Percentiles rank a stretch among this genome's conserved stretches.
phyloP scores from a whole-genome alignment of 2,329 filamentous ascomycete genomes.

The Xylaria sp. region DNA sequence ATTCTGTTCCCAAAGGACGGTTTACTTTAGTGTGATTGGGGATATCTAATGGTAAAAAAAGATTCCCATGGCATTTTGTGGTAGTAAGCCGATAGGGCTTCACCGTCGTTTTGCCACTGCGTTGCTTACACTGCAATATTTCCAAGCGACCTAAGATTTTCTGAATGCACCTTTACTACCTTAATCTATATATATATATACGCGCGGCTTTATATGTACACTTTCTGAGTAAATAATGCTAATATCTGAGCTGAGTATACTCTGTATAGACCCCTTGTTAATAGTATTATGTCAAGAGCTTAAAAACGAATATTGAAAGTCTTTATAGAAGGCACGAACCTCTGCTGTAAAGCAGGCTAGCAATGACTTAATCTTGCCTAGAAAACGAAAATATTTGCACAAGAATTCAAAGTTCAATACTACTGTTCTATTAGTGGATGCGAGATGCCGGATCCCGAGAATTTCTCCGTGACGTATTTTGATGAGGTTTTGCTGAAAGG shows the following conservation, averaged over 20 bases:
- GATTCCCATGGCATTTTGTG: neutral
- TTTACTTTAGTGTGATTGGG: neutral
- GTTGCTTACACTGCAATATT: conserved; percentile 3
- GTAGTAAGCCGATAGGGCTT: conserved; percentile 29
- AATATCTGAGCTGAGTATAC: neutral
- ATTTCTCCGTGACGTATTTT: conserved; percentile 15
- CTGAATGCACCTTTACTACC: neutral
- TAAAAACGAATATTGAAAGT: too few species aligned
- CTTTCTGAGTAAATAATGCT: neutral
- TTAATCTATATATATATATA: neutral
- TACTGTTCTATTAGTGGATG: conserved; percentile 26
- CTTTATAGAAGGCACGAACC: too few species aligned
- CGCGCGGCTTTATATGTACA: neutral
- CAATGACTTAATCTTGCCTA: too few species aligned
- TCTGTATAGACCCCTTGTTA: too few species aligned
- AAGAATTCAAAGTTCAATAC: neutral
- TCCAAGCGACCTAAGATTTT: conserved; percentile 3
- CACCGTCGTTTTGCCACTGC: conserved; percentile 28
- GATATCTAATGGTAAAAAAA: neutral
- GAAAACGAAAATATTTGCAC: too few species aligned
- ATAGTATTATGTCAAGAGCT: too few species aligned
- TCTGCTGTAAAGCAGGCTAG: too few species aligned
- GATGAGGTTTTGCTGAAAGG: conserved; percentile 4
- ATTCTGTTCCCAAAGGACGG: neutral
- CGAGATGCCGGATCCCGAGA: conserved; percentile 36